A percentile compares a stretch with the other conserved stretches of the same genome.
These are phyloP conservation scores for Microstroma glucosiphilum DNA, from an alignment of 1,284 basidiomycete species.

Conservation along the genomic window DNA sequence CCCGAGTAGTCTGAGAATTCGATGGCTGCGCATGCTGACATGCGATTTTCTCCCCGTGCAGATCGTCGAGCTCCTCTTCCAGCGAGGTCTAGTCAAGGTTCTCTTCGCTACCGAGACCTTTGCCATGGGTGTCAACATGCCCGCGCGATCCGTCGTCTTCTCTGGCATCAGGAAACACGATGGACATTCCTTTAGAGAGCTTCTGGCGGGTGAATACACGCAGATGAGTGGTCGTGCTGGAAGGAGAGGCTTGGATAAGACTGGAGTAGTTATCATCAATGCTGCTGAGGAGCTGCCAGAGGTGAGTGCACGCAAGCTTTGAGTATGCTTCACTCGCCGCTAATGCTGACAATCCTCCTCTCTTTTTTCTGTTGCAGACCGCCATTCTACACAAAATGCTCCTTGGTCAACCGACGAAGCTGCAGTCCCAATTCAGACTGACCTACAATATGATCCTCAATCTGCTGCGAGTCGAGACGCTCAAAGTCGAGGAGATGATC, in stretches of 20 bases:
- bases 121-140: slow-evolving; percentile 98
- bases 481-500: slow-evolving; percentile 99
- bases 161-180: slow-evolving; percentile 94
- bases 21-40: not conserved
- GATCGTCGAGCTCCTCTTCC: slow-evolving; percentile 85
- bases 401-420: slow-evolving; percentile 79
- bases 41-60: not conserved
- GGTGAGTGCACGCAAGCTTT: slow-evolving; percentile 63
- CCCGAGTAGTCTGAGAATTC: not conserved
- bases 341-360: slow-evolving; percentile 8
- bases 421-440: slow-evolving; percentile 93
- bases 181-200: slow-evolving; percentile 79
- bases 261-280: slow-evolving; percentile 87
- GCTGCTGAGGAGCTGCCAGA: slow-evolving; percentile 68
- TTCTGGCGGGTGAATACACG: slow-evolving; percentile 64
- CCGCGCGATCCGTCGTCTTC: slow-evolving; percentile 93
- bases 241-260: slow-evolving; percentile 86
- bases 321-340: no score
- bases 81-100: slow-evolving; percentile 90
- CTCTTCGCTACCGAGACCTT: slow-evolving; percentile 98
- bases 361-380: slow-evolving; percentile 58
- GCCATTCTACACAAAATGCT: slow-evolving; percentile 78
- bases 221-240: slow-evolving; percentile 99
- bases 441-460: slow-evolving; percentile 99
- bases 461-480: slow-evolving; percentile 86